Evolutionary conservation across 495 filamentous ascomycete species (phyloP).

Genomic region (Neurospora sp.): DNA sequence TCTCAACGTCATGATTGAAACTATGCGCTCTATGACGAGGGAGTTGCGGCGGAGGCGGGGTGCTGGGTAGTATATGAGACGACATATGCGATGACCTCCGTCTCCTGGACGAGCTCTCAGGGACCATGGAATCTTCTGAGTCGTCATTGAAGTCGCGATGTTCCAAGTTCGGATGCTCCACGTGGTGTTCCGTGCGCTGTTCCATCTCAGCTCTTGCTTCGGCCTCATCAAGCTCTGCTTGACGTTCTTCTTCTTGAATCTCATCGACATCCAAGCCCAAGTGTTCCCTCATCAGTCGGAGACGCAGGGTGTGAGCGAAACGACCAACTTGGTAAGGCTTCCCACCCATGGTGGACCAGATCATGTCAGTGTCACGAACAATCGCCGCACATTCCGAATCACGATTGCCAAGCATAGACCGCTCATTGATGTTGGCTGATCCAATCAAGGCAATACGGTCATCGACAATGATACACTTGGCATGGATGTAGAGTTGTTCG

Average conservation of each 20-base stretch:
- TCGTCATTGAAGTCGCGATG: constrained; percentile 35
- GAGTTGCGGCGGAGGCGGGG: constrained; percentile 6
- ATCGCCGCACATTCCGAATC: constrained; percentile 91
- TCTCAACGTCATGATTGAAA: constrained; percentile 79
- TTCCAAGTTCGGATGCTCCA: neutral
- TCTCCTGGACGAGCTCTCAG: constrained; percentile 17
- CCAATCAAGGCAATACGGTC: constrained; percentile 91
- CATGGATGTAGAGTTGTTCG: constrained; percentile 97
- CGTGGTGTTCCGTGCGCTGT: neutral
- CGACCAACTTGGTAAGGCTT: constrained; percentile 79
- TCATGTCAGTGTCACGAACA: constrained; percentile 88
- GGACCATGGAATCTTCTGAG: constrained; percentile 22
- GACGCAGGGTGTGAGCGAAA: constrained; percentile 86
- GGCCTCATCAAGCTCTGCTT: constrained; percentile 40
- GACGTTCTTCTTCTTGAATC: constrained; percentile 70
- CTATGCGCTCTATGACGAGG: constrained; percentile 37
- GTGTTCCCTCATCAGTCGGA: constrained; percentile 95
- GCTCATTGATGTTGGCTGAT: constrained; percentile 98
- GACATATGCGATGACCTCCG: constrained; percentile 1
- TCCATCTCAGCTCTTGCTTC: constrained; percentile 43
- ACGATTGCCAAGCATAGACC: constrained; percentile 83
- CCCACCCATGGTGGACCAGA: constrained; percentile 85
- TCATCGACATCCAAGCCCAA: constrained; percentile 91
- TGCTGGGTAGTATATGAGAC: constrained; percentile 3
- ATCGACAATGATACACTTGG: constrained; percentile 95